These are phyloP conservation scores for Pugionium cornutum DNA, from an alignment of 345 rosid genomes.

Conservation along the genomic window DNA sequence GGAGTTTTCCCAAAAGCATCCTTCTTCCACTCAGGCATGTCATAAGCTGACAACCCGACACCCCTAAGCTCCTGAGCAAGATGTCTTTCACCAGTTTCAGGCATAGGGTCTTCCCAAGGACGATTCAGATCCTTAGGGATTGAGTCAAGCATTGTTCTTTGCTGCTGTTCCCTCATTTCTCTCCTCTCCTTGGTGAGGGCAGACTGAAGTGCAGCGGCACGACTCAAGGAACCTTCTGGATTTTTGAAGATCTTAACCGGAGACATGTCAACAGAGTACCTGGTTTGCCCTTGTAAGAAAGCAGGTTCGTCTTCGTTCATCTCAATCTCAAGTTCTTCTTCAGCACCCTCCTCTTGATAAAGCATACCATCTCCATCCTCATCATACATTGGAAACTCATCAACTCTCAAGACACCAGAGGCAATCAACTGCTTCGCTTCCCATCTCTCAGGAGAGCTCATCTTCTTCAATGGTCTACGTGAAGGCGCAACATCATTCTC, in stretches of 20 bases:
- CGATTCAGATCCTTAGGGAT: slow-evolving; percentile 97
- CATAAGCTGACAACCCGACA: slow-evolving; percentile 84
- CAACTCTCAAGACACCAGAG: slow-evolving; percentile 65
- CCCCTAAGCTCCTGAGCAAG: slow-evolving; percentile 94
- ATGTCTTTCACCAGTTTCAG: slow-evolving; percentile 87
- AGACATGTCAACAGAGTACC: slow-evolving; percentile 73
- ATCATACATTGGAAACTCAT: slow-evolving; percentile 77
- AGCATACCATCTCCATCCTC: slow-evolving; percentile 79
- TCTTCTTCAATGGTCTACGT: slow-evolving; percentile 73
- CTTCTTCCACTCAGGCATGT: slow-evolving; percentile 96
- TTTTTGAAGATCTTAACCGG: slow-evolving; percentile 92
- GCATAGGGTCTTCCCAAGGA: slow-evolving; percentile 97
- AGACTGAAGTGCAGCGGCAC: slow-evolving; percentile 92
- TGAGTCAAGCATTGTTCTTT: slow-evolving; percentile 86
- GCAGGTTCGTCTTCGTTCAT: slow-evolving; percentile 88
- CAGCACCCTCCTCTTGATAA: slow-evolving; percentile 82
- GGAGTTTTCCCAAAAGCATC: slow-evolving; percentile 79
- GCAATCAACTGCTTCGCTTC: slow-evolving; percentile 91
- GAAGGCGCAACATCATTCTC: slow-evolving; percentile 56
- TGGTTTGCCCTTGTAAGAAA: slow-evolving; percentile 76
- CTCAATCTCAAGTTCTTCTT: slow-evolving; percentile 94
- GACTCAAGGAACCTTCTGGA: slow-evolving; percentile 90
- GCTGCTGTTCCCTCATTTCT: slow-evolving; percentile 83
- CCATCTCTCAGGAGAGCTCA: slow-evolving; percentile 89
- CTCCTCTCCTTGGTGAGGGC: slow-evolving; percentile 84